Evolutionary conservation across 306 rosid genomes (phyloP), one percentile per base, ranked within the genome.

Genomic region (Cucumis hystrix): DNA sequence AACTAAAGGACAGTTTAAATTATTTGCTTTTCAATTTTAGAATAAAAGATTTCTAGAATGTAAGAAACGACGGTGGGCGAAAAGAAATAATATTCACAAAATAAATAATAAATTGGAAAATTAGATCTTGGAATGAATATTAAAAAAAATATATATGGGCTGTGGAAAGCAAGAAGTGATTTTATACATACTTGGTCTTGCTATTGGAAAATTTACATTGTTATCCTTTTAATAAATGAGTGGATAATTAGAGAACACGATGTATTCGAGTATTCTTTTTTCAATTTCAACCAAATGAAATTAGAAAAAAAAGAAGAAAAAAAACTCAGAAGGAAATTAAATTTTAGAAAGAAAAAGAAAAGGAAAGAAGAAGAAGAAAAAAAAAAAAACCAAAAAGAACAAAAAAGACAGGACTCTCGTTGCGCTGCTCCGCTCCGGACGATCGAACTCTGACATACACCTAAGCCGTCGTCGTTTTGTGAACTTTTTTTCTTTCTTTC

Each of bases 371-470:
- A n/a, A n/a, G n/a, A 10, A 9, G 7, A 8, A 41, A 40, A 6
- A 12, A 63, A 64, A 1, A 35, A 20, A 0, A 56, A 56, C 11
- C 12, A 9, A 30, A 15, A 16, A 33, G 12, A 30, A 16, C 11
- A 62, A 41, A 68, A 45, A 23, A 45, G 75, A 70, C 76, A 70
- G 23, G n/a, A 41, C 33, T 20, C 55, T 67, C 55, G 74, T 66
- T 41, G 56, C 21, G 37, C 56, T n/a, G 75, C 75, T 45, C 75
- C 56, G 28, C 55, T 20, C 56, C 75, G 75, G 56, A 68, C 75
- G 56, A 68, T 68, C 56, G 56, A 68, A 68, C 75, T n/a, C 75
- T 68, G 75, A 68, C 54, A 68, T 21, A 55, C 75, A 68, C 75
- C 55, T n/a, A 68, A 68, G 56, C 54, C 35, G 75, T n/a, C 75